phyloP scores from a whole-genome alignment of 371 early-diverging fungal species.

The Mucor mucedo region DNA sequence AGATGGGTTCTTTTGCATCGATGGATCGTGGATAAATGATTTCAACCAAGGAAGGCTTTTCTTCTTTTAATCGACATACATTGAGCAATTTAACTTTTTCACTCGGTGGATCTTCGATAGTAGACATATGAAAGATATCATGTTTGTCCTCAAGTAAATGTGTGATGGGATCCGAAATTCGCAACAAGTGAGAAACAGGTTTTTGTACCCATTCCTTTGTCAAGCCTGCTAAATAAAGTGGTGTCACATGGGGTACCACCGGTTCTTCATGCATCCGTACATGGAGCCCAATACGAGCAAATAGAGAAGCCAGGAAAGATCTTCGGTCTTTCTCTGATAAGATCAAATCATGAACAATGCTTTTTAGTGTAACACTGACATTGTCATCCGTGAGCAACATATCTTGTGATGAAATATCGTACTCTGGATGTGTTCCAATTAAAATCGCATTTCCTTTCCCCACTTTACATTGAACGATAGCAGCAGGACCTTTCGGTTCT shows the following conservation, averaged over 20 bases:
- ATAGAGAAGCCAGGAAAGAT: constrained; percentile 51
- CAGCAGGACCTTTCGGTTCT: constrained; percentile 40
- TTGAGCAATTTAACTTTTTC: constrained; percentile 12
- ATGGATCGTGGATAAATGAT: constrained; percentile 18
- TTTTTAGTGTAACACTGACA: constrained; percentile 27
- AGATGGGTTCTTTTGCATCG: constrained; percentile 28
- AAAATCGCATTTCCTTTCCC: constrained; percentile 73
- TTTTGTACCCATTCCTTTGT: constrained; percentile 34
- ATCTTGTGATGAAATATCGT: constrained; percentile 58
- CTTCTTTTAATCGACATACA: constrained; percentile 13
- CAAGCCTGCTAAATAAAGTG: constrained; percentile 60
- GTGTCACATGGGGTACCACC: constrained; percentile 48
- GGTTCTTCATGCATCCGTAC: constrained; percentile 40
- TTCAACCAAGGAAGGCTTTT: constrained; percentile 15
- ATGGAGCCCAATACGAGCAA: constrained; percentile 58
- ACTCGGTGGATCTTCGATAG: constrained; percentile 1
- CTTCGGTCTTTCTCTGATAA: constrained; percentile 54
- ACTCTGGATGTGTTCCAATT: constrained; percentile 78
- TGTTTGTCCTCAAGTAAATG: constrained; percentile 37
- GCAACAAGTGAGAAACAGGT: constrained; percentile 23
- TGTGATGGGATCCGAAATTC: constrained; percentile 23
- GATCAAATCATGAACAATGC: constrained; percentile 46
- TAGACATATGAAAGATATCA: constrained; percentile 44
- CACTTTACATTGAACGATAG: constrained; percentile 59
- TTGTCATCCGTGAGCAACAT: constrained; percentile 36